Conservation (phyloP, 805 yeast genomes). For the Spathaspora sp. region DNA sequence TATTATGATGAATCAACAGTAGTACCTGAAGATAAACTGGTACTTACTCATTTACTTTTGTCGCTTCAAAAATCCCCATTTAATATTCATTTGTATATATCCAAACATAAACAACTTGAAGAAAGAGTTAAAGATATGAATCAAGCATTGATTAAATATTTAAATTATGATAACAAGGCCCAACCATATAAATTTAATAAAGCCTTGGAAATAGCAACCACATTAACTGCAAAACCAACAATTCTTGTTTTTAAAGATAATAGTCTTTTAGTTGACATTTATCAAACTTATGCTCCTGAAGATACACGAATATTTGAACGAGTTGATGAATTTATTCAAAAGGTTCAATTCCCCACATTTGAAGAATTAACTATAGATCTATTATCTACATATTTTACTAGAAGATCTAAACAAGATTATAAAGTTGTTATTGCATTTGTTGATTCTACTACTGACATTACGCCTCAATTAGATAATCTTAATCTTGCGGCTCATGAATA, state of each 20-base stretch:
- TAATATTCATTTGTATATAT: slow-evolving; percentile 50
- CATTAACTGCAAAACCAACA: slow-evolving; percentile 60
- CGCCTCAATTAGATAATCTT: slow-evolving; percentile 32
- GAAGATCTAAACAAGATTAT: slow-evolving; percentile 14
- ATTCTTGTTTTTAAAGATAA: slow-evolving; percentile 58
- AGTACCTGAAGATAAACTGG: slow-evolving; percentile 58
- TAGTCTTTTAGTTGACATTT: slow-evolving; percentile 48
- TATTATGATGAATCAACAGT: slow-evolving; percentile 47
- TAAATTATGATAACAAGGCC: slow-evolving; percentile 39
- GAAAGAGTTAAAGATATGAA: slow-evolving; percentile 41
- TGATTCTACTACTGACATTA: slow-evolving; percentile 34
- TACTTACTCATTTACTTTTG: slow-evolving; percentile 59
- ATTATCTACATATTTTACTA: slow-evolving; percentile 30
- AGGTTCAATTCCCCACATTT: slow-evolving; percentile 48
- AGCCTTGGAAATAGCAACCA: slow-evolving; percentile 45
- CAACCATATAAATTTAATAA: slow-evolving; percentile 36
- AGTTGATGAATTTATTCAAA: slow-evolving; percentile 48
- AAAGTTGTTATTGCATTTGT: slow-evolving; percentile 51
- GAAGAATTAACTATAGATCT: slow-evolving; percentile 46
- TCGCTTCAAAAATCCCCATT: slow-evolving; percentile 55
- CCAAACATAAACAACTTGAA: slow-evolving; percentile 42
- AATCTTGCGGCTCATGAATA: slow-evolving; percentile 49
- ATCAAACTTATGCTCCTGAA: slow-evolving; percentile 59
- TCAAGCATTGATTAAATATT: slow-evolving; percentile 35
- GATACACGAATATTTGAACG: slow-evolving; percentile 52